phyloP scores from a whole-genome alignment of 495 filamentous ascomycete genomes.

The Durotheca rogersii region DNA sequence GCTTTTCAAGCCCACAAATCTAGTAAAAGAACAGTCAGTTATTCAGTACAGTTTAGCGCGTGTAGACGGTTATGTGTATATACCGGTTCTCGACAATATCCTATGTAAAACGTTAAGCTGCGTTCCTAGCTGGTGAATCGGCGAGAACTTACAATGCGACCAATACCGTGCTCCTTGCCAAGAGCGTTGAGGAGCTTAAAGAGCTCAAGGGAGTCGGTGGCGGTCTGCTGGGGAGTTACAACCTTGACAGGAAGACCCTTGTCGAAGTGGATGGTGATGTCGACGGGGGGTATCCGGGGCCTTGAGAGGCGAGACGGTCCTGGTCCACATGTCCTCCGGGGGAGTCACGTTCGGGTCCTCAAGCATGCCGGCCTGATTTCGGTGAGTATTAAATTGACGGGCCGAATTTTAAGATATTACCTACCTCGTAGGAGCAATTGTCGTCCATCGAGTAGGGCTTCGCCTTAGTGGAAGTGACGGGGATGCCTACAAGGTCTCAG shows the following conservation, averaged over 20 bases:
- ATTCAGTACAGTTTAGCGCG: too few relatives aligned
- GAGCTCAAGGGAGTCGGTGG: constrained; percentile 74
- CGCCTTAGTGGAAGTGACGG: constrained; percentile 80
- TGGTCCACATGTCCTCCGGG: constrained; percentile 82
- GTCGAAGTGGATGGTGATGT: constrained; percentile 80
- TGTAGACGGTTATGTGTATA: too few relatives aligned
- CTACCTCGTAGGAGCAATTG: constrained; percentile 90
- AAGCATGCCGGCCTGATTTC: constrained; percentile 82
- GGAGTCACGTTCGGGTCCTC: constrained; percentile 66
- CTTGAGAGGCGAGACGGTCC: constrained; percentile 70
- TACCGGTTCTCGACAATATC: constrained; percentile 92
- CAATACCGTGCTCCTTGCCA: too few relatives aligned
- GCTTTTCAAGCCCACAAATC: too few relatives aligned
- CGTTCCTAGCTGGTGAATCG: too few relatives aligned
- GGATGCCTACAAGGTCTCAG: too few relatives aligned
- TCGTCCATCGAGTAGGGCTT: constrained; percentile 84
- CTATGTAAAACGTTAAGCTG: too few relatives aligned
- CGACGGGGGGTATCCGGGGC: constrained; percentile 74
- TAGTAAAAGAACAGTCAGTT: too few relatives aligned
- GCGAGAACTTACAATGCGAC: too few relatives aligned
- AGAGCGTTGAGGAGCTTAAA: constrained; percentile 81
- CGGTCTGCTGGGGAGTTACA: constrained; percentile 55
- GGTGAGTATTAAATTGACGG: too few relatives aligned
- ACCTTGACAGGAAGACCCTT: constrained; percentile 80
- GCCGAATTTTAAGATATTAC: too few relatives aligned